phyloP scores from a whole-genome alignment of 495 filamentous ascomycete species.

The Lophiostoma macrostomum region DNA sequence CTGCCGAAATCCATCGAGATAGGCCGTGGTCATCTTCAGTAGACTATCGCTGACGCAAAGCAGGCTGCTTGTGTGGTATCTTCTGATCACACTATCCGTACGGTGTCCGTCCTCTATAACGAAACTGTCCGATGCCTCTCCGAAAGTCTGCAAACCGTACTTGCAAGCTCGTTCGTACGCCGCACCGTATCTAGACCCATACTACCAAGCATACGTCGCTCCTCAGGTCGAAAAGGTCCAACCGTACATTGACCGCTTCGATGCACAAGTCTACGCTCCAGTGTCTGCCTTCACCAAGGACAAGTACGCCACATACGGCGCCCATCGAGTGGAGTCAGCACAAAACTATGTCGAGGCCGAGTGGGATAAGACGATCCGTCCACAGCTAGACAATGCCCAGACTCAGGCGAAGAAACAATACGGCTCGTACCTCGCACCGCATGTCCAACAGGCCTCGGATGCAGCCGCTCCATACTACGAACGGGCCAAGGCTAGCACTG shows the following conservation, averaged over 20 bases:
- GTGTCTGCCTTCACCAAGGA: constrained; percentile 58
- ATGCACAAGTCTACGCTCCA: constrained; percentile 65
- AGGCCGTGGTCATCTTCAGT: neutral
- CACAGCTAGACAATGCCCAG: constrained; percentile 64
- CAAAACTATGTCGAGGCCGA: constrained; percentile 62
- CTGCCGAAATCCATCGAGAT: too few species aligned
- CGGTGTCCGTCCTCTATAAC: constrained; percentile 72
- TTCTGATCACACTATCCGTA: constrained; percentile 72
- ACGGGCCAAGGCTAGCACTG: constrained; percentile 55
- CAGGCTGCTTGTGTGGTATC: constrained; percentile 83
- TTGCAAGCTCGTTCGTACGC: constrained; percentile 65
- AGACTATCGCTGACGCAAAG: neutral
- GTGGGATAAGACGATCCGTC: constrained; percentile 75
- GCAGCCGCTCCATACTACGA: constrained; percentile 69
- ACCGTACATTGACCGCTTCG: constrained; percentile 68
- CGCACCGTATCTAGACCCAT: constrained; percentile 75
- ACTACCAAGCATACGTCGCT: constrained; percentile 79
- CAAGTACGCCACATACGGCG: constrained; percentile 69
- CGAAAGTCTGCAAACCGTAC: constrained; percentile 80
- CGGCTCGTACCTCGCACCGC: constrained; percentile 63
- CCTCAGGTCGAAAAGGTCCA: constrained; percentile 74
- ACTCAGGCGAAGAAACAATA: constrained; percentile 62
- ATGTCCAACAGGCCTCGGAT: constrained; percentile 60
- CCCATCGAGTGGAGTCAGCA: constrained; percentile 66
- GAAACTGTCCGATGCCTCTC: constrained; percentile 65